Percentiles rank a stretch among this genome's conserved stretches.
phyloP scores from a whole-genome alignment of 441 rosid genomes.

The Adansonia grandidieri region DNA sequence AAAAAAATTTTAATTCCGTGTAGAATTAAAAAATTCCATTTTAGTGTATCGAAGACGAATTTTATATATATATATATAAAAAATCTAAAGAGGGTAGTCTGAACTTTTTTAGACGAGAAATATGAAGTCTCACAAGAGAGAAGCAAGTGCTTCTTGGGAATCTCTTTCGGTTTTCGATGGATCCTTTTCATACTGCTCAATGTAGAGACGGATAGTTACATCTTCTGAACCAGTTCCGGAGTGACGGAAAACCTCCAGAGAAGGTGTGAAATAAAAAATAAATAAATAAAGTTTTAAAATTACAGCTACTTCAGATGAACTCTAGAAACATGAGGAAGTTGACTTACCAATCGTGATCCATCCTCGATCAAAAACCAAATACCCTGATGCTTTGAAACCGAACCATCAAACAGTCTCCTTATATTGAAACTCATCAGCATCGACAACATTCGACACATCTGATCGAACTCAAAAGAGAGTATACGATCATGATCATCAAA shows the following conservation, averaged over 20 bases:
- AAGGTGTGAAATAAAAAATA: not conserved
- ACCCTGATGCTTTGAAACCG: slow-evolving; percentile 89
- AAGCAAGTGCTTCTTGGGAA: slow-evolving; percentile 85
- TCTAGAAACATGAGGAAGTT: not conserved
- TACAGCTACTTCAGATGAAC: not conserved
- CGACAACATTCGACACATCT: slow-evolving; percentile 70
- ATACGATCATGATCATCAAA: not conserved
- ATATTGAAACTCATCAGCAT: slow-evolving; percentile 94
- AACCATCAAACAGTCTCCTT: slow-evolving; percentile 67
- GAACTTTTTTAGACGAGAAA: not conserved
- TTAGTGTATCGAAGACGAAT: no score
- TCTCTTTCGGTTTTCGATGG: slow-evolving; percentile 84
- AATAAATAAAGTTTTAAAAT: not conserved
- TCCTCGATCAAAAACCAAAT: slow-evolving; percentile 89
- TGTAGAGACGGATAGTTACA: slow-evolving; percentile 93
- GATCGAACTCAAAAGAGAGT: slow-evolving; percentile 45
- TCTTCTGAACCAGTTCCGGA: slow-evolving; percentile 99
- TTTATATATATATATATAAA: no score
- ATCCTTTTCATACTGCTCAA: slow-evolving; percentile 96
- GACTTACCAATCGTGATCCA: slow-evolving; percentile 87
- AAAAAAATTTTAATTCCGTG: no score
- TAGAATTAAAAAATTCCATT: no score
- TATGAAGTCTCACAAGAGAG: slow-evolving; percentile 64
- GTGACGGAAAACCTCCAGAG: slow-evolving; percentile 82
- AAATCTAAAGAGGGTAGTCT: no score